A percentile compares a stretch with the other conserved stretches of the same genome.
These are phyloP conservation scores for Cardamine chenopodiifolia DNA, from an alignment of 345 rosid species.

Conservation along the genomic window DNA sequence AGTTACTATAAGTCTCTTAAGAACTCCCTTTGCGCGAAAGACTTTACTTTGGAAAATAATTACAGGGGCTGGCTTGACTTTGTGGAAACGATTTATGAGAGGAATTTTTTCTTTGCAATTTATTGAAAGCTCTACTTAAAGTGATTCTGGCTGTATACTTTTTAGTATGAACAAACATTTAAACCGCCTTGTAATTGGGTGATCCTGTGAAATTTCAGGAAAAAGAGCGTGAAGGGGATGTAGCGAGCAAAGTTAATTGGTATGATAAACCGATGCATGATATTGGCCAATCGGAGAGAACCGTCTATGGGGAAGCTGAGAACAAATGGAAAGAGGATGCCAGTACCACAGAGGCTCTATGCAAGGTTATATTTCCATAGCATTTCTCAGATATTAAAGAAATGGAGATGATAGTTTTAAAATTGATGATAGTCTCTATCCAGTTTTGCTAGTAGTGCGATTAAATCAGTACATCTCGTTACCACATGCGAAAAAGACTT, in stretches of 20 bases:
- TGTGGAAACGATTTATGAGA: background rate
- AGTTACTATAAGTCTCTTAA: background rate
- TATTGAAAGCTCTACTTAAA: conserved; percentile 8
- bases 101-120: background rate
- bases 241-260: conserved; percentile 43
- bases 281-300: conserved; percentile 47
- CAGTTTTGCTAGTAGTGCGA: background rate
- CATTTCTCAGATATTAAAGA: conserved; percentile 1
- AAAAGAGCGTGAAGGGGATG: conserved; percentile 45
- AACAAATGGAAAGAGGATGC: conserved; percentile 70
- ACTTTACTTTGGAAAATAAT: background rate
- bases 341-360: conserved; percentile 65
- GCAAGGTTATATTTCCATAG: conserved; percentile 52
- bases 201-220: conserved; percentile 53
- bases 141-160: background rate
- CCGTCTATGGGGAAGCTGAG: conserved; percentile 49
- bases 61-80: background rate
- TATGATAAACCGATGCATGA: conserved; percentile 50
- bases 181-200: conserved; percentile 3
- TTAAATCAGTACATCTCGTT: conserved; percentile 9
- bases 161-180: background rate
- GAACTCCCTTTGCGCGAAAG: background rate
- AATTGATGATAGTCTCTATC: background rate
- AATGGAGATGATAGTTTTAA: background rate
- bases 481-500: conserved; percentile 6